phyloP scores from a whole-genome alignment of 2,329 filamentous ascomycete genomes.

The Pseudopithomyces chartarum region DNA sequence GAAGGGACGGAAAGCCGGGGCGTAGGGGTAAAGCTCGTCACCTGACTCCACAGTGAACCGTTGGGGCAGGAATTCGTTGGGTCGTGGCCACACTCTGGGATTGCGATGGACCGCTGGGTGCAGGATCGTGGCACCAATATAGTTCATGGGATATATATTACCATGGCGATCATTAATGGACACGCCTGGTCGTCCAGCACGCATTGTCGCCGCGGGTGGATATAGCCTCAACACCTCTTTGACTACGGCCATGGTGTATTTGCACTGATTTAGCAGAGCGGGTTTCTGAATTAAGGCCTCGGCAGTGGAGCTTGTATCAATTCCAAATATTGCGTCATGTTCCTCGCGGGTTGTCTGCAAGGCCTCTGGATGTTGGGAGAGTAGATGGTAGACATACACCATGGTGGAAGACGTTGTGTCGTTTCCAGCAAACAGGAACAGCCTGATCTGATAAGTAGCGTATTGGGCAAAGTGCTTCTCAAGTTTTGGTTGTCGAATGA shows the following conservation, averaged over 20 bases:
- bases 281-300: slow-evolving; percentile 20
- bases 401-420: slow-evolving; percentile 36
- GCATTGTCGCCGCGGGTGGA: slow-evolving; percentile 35
- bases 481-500: slow-evolving; percentile 2
- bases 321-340: slow-evolving; percentile 31
- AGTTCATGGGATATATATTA: slow-evolving; percentile 13
- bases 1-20: slow-evolving; percentile 41
- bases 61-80: slow-evolving; percentile 23
- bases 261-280: slow-evolving; percentile 21
- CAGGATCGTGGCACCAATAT: neutral
- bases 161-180: slow-evolving; percentile 5
- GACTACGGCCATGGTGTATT: slow-evolving; percentile 33
- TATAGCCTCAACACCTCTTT: slow-evolving; percentile 39
- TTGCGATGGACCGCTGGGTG: neutral
- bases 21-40: slow-evolving; percentile 12
- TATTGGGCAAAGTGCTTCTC: slow-evolving; percentile 21
- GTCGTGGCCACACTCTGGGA: slow-evolving; percentile 6
- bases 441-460: slow-evolving; percentile 28
- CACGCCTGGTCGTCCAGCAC: slow-evolving; percentile 7
- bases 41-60: slow-evolving; percentile 17
- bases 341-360: slow-evolving; percentile 25
- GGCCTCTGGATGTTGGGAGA: slow-evolving; percentile 24
- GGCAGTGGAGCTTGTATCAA: slow-evolving; percentile 9
- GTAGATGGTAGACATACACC: slow-evolving; percentile 25
- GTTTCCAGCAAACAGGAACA: slow-evolving; percentile 38